Evolutionary conservation across 2,329 filamentous ascomycete species (phyloP).

Genomic region (Aureobasidium uvarum): DNA sequence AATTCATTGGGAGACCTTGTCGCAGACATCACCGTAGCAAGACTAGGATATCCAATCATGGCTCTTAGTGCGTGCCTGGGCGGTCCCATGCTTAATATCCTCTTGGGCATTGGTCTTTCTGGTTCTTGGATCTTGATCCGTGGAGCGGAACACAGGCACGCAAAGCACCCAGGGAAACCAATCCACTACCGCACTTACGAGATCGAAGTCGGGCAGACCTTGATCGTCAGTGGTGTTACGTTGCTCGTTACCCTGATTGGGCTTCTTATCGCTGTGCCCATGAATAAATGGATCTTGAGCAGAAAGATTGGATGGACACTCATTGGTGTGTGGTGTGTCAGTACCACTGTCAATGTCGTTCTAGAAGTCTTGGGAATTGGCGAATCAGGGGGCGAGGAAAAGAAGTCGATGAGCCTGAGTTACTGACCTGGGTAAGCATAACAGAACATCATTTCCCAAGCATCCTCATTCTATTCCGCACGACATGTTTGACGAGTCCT

Average conservation of each 20-base stretch:
- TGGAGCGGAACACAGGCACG: constrained; percentile 63
- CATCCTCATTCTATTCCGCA: background rate
- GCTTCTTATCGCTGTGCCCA: constrained; percentile 74
- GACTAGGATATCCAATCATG: constrained; percentile 95
- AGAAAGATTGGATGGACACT: constrained; percentile 76
- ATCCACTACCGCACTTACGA: constrained; percentile 72
- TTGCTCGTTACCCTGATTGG: constrained; percentile 76
- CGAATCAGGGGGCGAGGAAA: constrained; percentile 9
- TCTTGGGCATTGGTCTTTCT: constrained; percentile 88
- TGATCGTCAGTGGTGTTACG: constrained; percentile 82
- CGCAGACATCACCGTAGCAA: constrained; percentile 89
- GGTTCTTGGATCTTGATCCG: constrained; percentile 83
- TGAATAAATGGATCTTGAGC: constrained; percentile 84
- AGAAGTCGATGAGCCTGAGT: background rate
- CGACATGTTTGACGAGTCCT: background rate
- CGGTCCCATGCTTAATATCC: constrained; percentile 96
- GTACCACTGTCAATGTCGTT: constrained; percentile 76
- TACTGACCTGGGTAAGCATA: background rate
- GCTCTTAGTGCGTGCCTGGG: constrained; percentile 92
- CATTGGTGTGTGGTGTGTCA: constrained; percentile 75
- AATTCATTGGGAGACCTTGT: constrained; percentile 94
- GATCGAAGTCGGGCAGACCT: constrained; percentile 78
- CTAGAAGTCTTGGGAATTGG: constrained; percentile 62
- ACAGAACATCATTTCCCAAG: background rate
- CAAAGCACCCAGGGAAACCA: constrained; percentile 64